A percentile compares a stretch with the other conserved stretches of the same genome.
phyloP scores from a whole-genome alignment of 2,329 filamentous ascomycete species.

The Botrytis hyacinthi region DNA sequence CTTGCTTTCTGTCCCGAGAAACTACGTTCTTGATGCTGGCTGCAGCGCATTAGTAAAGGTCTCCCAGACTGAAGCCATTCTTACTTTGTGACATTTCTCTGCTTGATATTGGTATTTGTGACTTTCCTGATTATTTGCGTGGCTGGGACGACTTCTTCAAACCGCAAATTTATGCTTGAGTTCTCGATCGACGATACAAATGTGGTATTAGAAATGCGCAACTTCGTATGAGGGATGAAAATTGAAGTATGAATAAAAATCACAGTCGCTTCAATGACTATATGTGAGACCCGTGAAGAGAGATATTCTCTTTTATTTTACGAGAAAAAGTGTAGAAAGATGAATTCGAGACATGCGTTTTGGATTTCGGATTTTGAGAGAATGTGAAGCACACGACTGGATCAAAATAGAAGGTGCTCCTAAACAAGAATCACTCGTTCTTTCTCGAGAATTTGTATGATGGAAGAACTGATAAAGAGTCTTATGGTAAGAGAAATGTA shows the following conservation, averaged over 20 bases:
- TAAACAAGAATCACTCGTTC: neutral
- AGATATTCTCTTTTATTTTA: accelerated
- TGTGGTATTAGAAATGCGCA: neutral
- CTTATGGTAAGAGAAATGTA: accelerated
- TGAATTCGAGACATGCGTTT: neutral
- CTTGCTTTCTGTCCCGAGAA: neutral
- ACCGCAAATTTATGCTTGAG: neutral
- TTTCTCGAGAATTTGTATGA: neutral
- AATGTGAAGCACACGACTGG: neutral
- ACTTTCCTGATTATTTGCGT: accelerated
- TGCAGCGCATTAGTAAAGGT: neutral
- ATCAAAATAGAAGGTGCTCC: neutral
- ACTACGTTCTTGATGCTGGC: neutral
- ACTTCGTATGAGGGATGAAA: neutral
- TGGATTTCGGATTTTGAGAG: neutral
- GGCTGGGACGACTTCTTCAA: too few relatives aligned
- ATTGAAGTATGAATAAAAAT: neutral
- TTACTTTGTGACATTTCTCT: neutral
- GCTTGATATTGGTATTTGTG: accelerated
- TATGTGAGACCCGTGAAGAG: accelerated
- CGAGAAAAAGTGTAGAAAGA: neutral
- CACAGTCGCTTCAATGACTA: too few relatives aligned
- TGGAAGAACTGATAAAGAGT: accelerated
- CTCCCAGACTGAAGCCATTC: neutral
- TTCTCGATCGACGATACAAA: neutral